Conservation (phyloP, 192 early-diverging fungal genomes). For the Podila clonocystis region DNA sequence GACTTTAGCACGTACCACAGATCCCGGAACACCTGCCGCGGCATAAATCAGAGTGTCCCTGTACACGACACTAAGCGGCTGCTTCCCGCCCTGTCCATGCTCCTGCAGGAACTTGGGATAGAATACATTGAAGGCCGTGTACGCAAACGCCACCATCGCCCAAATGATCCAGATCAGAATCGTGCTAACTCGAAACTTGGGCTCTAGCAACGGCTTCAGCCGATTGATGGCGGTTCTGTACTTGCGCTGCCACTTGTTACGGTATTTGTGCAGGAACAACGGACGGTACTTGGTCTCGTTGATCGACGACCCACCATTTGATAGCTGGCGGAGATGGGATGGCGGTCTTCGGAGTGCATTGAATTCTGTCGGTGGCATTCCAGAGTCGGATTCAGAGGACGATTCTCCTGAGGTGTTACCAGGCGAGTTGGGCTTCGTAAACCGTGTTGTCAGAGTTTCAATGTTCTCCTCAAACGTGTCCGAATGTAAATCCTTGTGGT, state of each 20-base stretch:
- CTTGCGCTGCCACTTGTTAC: conserved; percentile 1
- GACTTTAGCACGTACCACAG: conserved; percentile 60
- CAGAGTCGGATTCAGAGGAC: conserved; percentile 17
- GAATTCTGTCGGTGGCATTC: neutral
- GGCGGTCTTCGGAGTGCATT: neutral
- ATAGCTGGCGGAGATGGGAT: neutral
- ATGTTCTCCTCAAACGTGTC: conserved; percentile 46
- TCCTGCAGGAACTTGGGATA: conserved; percentile 80
- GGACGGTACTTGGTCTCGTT: neutral
- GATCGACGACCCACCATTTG: neutral
- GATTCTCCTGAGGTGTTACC: conserved; percentile 12
- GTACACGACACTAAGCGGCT: conserved; percentile 65
- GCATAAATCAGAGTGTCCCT: conserved; percentile 82
- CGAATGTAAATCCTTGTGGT: conserved; percentile 55
- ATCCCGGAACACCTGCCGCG: conserved; percentile 81
- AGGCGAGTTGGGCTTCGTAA: conserved; percentile 7
- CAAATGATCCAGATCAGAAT: conserved; percentile 82
- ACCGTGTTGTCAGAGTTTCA: conserved; percentile 26
- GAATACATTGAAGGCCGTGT: conserved; percentile 92
- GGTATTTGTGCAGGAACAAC: conserved; percentile 14
- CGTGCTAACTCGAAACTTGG: conserved; percentile 67
- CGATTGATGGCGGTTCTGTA: conserved; percentile 17
- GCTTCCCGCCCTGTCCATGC: conserved; percentile 54
- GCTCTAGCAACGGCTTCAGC: conserved; percentile 64
- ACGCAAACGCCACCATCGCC: conserved; percentile 79